A percentile compares a stretch with the other conserved stretches of the same genome.
Evolutionary conservation across 176 grass and related monocot genomes (phyloP).

Genomic region (Aegilops speltoides): DNA sequence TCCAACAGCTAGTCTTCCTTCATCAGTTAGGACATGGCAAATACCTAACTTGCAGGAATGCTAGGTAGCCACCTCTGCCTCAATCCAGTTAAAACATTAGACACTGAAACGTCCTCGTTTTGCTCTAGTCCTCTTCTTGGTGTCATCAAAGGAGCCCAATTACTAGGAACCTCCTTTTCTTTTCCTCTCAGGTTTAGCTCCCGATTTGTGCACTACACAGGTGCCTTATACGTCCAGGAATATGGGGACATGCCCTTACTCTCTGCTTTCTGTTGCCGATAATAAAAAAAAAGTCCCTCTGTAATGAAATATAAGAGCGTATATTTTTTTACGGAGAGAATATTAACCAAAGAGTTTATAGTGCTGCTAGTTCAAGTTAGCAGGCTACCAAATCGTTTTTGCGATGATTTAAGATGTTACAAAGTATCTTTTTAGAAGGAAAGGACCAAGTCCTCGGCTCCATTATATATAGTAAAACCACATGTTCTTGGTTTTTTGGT

Average conservation of each 20-base stretch:
- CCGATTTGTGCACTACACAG: slow-evolving; percentile 24
- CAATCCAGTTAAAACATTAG: background rate
- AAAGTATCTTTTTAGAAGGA: too few species aligned
- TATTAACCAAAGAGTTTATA: background rate
- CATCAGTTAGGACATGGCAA: background rate
- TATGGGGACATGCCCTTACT: slow-evolving; percentile 28
- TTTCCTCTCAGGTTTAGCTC: background rate
- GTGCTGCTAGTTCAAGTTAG: slow-evolving; percentile 24
- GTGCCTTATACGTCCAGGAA: background rate
- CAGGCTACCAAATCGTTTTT: slow-evolving; percentile 24
- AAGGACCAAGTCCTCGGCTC: too few species aligned
- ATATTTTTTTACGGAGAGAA: too few species aligned
- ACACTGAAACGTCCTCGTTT: background rate
- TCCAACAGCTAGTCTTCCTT: background rate
- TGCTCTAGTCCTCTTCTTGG: background rate
- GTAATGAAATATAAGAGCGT: too few species aligned
- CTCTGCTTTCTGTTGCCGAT: slow-evolving; percentile 2
- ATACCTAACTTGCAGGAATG: background rate
- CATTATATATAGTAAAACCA: too few species aligned
- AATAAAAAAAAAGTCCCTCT: background rate
- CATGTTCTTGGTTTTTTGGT: too few species aligned
- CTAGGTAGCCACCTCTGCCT: background rate
- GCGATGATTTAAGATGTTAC: slow-evolving; percentile 28
- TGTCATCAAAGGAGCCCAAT: background rate
- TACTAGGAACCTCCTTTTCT: background rate